Base-by-base conservation (phyloP, 805 yeast genomes). In the Saturnispora besseyi region DNA sequence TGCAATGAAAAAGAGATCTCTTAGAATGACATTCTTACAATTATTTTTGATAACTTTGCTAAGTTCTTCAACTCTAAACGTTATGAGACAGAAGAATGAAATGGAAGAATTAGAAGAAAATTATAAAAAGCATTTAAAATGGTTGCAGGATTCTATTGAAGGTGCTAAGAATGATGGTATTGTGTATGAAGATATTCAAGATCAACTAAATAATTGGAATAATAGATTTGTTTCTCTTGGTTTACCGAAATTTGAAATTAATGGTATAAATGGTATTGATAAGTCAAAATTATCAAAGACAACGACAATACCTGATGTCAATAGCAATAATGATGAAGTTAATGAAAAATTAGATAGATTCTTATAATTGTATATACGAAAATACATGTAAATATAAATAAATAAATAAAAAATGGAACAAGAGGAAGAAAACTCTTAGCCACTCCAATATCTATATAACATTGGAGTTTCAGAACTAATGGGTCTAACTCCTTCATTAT, bases 401-500 rank as follows among this genome's bases (percentile, higher is more conserved):
- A 15, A 36, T 18, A 18, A 18, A 36, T 18, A 36, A 8, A 36
- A 36, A 9, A 9, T 36, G 21, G 21, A n/a, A 36, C 24, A 36
- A 36, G 7, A 10, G 24, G 8, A 36, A 18, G 15, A 21, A 36
- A 5, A 36, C 6, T 6, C 22, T 46, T 22, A 47, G 43, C 83
- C 84, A 42, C 82, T 75, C 86, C 86, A 81, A 59, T 78, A 81
- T 56, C 84, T 76, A 58, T 80, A 81, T 43, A 76, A 65, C 58
- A 78, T 82, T 7, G 86, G 85, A 26, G 81, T 71, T 51, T 78
- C 82, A 43, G 75, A 68, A 51, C 84, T 78, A 24, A 79, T 71
- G 3, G 87, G 86, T 56, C 75, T 74, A 37, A 74, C 55, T 13
- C 67, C 68, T 12, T 60, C 66, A 43, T 40, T 29, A 13, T 13